These are phyloP conservation scores for Hygrophorus russula DNA, from an alignment of 768 basidiomycete genomes.

Conservation along the genomic window DNA sequence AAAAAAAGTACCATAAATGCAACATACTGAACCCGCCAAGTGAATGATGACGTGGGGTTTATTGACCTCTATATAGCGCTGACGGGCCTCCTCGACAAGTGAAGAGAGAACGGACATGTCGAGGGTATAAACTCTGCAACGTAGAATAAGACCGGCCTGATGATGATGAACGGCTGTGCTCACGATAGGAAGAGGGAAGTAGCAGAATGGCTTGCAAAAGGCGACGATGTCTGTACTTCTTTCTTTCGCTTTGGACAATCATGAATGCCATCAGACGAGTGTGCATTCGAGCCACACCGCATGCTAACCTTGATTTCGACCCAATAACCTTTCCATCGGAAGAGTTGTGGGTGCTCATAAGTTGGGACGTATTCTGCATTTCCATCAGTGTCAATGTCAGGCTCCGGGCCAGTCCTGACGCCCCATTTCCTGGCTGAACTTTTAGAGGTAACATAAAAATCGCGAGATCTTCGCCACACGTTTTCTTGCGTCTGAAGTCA, in stretches of 20 bases:
- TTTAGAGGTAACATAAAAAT: conserved; percentile 29
- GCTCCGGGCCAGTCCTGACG: conserved; percentile 16
- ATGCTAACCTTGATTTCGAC: conserved; percentile 19
- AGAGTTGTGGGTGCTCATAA: conserved; percentile 28
- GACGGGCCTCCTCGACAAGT: conserved; percentile 30
- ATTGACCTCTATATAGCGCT: conserved; percentile 27
- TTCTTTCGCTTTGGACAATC: no score
- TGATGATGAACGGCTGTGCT: no score
- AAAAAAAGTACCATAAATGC: not conserved
- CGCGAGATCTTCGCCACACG: conserved; percentile 28
- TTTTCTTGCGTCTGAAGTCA: conserved; percentile 26
- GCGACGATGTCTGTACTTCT: no score
- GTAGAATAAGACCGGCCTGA: not conserved
- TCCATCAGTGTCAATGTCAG: conserved; percentile 12
- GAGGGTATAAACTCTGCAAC: conserved; percentile 29
- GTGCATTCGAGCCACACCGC: no score
- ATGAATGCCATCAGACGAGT: no score
- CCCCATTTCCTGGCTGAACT: conserved; percentile 30
- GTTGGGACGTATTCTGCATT: conserved; percentile 33
- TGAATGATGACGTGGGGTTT: conserved; percentile 32
- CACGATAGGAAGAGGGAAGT: no score
- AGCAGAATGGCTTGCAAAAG: no score
- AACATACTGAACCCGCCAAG: conserved; percentile 20
- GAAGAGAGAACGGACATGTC: conserved; percentile 28
- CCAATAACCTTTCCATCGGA: conserved; percentile 34